Evolutionary conservation across 2,329 filamentous ascomycete genomes (phyloP).

Genomic region (Aschersonia sp.): DNA sequence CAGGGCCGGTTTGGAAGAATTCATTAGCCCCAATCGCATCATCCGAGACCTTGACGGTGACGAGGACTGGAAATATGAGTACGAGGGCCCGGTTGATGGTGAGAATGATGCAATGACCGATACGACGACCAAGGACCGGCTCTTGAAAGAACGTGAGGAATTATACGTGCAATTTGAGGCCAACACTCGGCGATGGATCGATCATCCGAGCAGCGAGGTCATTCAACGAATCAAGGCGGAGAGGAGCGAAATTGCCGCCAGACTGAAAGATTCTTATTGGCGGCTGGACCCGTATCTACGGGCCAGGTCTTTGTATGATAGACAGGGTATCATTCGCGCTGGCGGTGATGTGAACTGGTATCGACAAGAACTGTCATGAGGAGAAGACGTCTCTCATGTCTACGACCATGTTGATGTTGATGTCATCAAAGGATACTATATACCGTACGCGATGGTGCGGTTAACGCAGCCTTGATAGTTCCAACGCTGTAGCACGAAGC

Average conservation of each 20-base stretch:
- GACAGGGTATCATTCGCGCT: slow-evolving; percentile 54
- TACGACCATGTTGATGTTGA: too few species aligned
- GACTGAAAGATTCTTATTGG: slow-evolving; percentile 71
- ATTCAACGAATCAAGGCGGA: slow-evolving; percentile 35
- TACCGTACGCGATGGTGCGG: too few species aligned
- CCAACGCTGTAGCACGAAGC: too few species aligned
- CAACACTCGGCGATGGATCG: slow-evolving; percentile 63
- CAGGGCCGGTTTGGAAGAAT: slow-evolving; percentile 61
- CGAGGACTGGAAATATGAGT: slow-evolving; percentile 73
- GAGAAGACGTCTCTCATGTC: not conserved
- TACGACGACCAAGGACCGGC: slow-evolving; percentile 41
- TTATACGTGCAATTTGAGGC: slow-evolving; percentile 63
- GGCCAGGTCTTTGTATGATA: slow-evolving; percentile 73
- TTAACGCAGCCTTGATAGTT: too few species aligned
- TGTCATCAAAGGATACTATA: too few species aligned
- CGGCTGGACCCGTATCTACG: slow-evolving; percentile 73
- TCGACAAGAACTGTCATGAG: slow-evolving; percentile 11
- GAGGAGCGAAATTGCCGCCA: slow-evolving; percentile 45
- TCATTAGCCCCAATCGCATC: slow-evolving; percentile 56
- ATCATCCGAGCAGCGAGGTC: slow-evolving; percentile 23
- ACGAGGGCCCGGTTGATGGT: slow-evolving; percentile 56
- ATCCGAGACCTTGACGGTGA: slow-evolving; percentile 74
- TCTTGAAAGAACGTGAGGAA: slow-evolving; percentile 47
- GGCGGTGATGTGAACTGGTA: slow-evolving; percentile 64
- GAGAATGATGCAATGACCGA: slow-evolving; percentile 70